Percentiles rank a stretch among this genome's conserved stretches.
Evolutionary conservation across 78 protist genomes (phyloP).

Genomic region (Protostelium mycophagum): DNA sequence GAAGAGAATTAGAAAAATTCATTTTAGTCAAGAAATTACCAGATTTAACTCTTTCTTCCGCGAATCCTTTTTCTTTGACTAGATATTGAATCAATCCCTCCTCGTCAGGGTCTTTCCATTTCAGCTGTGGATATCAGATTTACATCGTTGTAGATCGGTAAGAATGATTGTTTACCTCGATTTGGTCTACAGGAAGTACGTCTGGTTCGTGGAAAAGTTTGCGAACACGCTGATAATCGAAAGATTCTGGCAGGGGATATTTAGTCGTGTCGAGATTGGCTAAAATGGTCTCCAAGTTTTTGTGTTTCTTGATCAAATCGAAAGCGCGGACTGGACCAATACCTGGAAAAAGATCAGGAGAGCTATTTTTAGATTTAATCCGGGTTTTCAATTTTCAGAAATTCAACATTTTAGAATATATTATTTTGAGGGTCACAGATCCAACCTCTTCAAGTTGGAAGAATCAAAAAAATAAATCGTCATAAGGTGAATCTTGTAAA

Average conservation of each 20-base stretch:
- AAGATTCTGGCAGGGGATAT: slow-evolving; percentile 72
- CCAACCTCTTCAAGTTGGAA: background rate
- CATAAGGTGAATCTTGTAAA: background rate
- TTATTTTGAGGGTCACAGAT: no score
- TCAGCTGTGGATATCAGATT: background rate
- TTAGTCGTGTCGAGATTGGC: slow-evolving; percentile 52
- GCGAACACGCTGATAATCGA: slow-evolving; percentile 64
- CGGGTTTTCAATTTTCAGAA: no score
- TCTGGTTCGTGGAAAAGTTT: slow-evolving; percentile 78
- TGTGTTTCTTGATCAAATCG: slow-evolving; percentile 53
- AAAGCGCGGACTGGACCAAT: slow-evolving; percentile 83
- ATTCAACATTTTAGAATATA: no score
- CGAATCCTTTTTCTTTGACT: slow-evolving; percentile 79
- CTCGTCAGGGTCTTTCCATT: slow-evolving; percentile 83
- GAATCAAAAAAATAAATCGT: no score
- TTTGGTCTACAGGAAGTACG: slow-evolving; percentile 29
- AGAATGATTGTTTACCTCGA: background rate
- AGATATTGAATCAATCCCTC: slow-evolving; percentile 75
- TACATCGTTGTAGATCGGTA: no score
- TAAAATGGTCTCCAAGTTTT: slow-evolving; percentile 69
- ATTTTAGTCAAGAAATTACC: no score
- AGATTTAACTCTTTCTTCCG: slow-evolving; percentile 22
- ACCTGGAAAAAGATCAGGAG: slow-evolving; percentile 15
- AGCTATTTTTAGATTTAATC: background rate
- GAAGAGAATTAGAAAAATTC: background rate